phyloP scores from a whole-genome alignment of 495 filamentous ascomycete species.

The Talaromyces trachyspermus region DNA sequence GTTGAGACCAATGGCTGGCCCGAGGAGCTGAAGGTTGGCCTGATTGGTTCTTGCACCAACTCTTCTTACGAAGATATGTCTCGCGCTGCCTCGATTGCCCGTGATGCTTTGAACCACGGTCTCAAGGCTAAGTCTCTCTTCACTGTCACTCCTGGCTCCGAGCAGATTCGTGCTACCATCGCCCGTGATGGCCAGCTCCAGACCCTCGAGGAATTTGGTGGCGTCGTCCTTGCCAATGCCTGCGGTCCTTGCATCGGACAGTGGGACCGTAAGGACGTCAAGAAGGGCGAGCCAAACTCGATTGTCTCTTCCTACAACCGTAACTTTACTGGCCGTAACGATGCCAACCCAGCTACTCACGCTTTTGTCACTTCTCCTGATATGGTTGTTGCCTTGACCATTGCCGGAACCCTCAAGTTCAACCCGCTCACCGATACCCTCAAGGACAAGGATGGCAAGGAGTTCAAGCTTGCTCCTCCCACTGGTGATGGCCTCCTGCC shows the following conservation, averaged over 20 bases:
- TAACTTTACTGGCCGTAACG: constrained; percentile 99
- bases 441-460: constrained; percentile 95
- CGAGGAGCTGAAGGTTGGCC: constrained; percentile 91
- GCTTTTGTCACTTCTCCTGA: constrained; percentile 98
- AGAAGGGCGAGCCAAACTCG: constrained; percentile 95
- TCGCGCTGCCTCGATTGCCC: constrained; percentile 88
- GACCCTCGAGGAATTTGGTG: constrained; percentile 96
- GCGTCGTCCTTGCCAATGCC: constrained; percentile 92
- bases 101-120: constrained; percentile 88
- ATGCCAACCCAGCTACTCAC: constrained; percentile 97
- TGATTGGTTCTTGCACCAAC: constrained; percentile 97
- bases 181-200: constrained; percentile 89
- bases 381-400: constrained; percentile 83
- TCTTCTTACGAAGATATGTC: constrained; percentile 99
- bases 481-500: constrained; percentile 70
- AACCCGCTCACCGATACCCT: constrained; percentile 92
- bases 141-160: constrained; percentile 91
- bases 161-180: constrained; percentile 96
- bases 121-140: constrained; percentile 91
- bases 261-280: constrained; percentile 91
- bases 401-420: constrained; percentile 90
- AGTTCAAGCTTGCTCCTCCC: constrained; percentile 78
- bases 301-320: constrained; percentile 97
- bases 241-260: constrained; percentile 80
- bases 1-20: constrained; percentile 94